Base-by-base conservation (phyloP, 2,329 filamentous ascomycete species). In the Cladosporium oxysporum region DNA sequence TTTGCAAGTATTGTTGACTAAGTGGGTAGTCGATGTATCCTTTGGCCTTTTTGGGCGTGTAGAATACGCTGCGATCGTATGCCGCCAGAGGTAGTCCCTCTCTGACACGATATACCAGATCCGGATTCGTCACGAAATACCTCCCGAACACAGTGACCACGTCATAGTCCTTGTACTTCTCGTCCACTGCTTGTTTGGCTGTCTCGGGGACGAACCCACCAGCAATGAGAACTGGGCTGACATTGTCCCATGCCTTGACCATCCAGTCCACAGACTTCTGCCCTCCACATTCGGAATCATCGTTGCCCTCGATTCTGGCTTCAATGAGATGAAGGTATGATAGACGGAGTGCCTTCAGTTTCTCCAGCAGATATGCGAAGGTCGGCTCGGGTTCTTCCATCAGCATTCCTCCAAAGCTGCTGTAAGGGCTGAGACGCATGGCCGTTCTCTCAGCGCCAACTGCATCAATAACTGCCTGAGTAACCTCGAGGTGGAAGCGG, bases 321-420 rank as follows among this genome's bases (percentile, higher is more conserved):
- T 90, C 86, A 6, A 90, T 76, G 0, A 89, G 66, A 71, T 89
- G 86, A 1, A 88, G 74, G 69, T 85, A 90, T 0, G 86, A 82
- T 7, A 90, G 76, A 1, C 82, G 79, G 0, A 87, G 73, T 23
- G 77, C 73, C 47, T 80, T 82, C 5, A 86, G 76, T 53, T 83
- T 79, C 28, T 76, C 69, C 28, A 86, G 80, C 8, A 89, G 72
- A 69, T 90, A 80, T 0, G 76, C 77, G 70, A 90, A 91, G 66
- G 90, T 87, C 0, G 87, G 84, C 6, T 85, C 71, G 0, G 88
- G 87, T 55, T 91, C 81, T 0, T 74, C 68, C 86, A 90, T 89
- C 29, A 69, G 64, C 88, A 90, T 88, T 23, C 83, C 83, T 65
- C 90, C 85, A 75, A 87, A 90, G 0, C 76, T 75, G 57, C 81